These are phyloP conservation scores for Marasmius oreades DNA, from an alignment of 1,284 basidiomycete species.

Conservation along the genomic window DNA sequence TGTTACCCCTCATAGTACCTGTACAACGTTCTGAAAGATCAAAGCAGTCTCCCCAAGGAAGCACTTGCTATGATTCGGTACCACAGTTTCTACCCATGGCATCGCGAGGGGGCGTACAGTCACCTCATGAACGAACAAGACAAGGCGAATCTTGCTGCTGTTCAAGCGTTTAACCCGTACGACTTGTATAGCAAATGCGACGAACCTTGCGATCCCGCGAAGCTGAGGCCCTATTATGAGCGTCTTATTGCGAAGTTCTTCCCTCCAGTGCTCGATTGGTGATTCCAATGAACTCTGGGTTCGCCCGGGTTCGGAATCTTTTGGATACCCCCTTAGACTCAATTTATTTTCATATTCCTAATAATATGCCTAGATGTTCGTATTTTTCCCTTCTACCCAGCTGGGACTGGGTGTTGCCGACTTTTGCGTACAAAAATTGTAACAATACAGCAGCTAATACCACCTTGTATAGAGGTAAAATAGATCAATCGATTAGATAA, in stretches of 20 bases:
- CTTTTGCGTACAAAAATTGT: too few species aligned
- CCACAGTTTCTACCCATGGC: constrained; percentile 93
- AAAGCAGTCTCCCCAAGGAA: constrained; percentile 77
- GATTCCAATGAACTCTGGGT: constrained; percentile 10
- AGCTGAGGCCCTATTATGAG: constrained; percentile 81
- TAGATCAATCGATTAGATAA: too few species aligned
- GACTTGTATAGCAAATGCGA: constrained; percentile 91
- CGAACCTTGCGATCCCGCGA: constrained; percentile 56
- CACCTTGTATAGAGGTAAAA: too few species aligned
- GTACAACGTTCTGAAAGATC: constrained; percentile 74
- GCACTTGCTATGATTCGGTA: constrained; percentile 91
- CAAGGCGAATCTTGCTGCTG: constrained; percentile 57
- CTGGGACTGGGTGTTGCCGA: too few species aligned
- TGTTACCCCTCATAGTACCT: constrained; percentile 52
- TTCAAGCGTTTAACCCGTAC: constrained; percentile 83
- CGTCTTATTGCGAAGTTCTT: constrained; percentile 83
- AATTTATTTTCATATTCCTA: neutral
- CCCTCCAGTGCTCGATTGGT: constrained; percentile 78
- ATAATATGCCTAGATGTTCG: too few species aligned
- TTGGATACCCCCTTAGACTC: neutral
- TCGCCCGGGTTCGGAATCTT: constrained; percentile 18
- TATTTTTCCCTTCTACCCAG: too few species aligned
- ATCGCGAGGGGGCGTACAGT: constrained; percentile 78
- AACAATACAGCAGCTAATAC: too few species aligned
- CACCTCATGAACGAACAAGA: constrained; percentile 77